Evolutionary conservation across 108 stramenopile species (phyloP).

Genomic region (Fragilaria crotonensis): DNA sequence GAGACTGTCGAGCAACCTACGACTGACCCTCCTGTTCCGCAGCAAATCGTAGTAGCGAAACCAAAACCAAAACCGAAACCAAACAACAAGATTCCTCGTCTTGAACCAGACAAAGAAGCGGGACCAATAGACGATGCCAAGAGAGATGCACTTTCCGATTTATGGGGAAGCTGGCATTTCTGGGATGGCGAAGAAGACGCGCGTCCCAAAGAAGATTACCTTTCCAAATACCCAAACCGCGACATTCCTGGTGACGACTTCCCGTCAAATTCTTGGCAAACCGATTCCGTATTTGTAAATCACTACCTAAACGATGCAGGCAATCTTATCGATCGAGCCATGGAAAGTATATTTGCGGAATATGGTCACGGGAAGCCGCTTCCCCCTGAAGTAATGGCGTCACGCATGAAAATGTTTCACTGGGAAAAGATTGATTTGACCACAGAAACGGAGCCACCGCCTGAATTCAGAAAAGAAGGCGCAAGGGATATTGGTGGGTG

Average conservation of each 20-base stretch:
- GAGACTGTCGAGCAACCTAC: no score
- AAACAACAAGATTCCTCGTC: no score
- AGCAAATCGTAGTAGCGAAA: no score
- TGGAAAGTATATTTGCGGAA: constrained; percentile 51
- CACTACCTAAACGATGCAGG: constrained; percentile 68
- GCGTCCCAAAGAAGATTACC: constrained; percentile 54
- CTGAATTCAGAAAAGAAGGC: constrained; percentile 13
- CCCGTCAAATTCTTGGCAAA: constrained; percentile 76
- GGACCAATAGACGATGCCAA: no score
- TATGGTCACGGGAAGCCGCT: constrained; percentile 62
- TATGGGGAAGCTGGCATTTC: constrained; percentile 59
- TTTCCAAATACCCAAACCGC: constrained; percentile 36
- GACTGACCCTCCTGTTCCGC: no score
- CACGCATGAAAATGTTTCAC: constrained; percentile 51
- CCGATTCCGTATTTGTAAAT: constrained; percentile 81
- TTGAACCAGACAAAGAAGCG: no score
- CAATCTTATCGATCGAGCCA: constrained; percentile 53
- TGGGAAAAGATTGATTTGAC: constrained; percentile 47
- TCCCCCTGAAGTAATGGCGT: constrained; percentile 29
- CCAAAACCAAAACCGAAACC: no score
- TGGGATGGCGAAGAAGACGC: constrained; percentile 73
- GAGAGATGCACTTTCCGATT: constrained; percentile 10
- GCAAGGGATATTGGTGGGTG: constrained; percentile 54
- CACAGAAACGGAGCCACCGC: constrained; percentile 8
- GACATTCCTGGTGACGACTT: constrained; percentile 67